Conservation (phyloP, 768 basidiomycete genomes). For the Xanthoconium purpureum region DNA sequence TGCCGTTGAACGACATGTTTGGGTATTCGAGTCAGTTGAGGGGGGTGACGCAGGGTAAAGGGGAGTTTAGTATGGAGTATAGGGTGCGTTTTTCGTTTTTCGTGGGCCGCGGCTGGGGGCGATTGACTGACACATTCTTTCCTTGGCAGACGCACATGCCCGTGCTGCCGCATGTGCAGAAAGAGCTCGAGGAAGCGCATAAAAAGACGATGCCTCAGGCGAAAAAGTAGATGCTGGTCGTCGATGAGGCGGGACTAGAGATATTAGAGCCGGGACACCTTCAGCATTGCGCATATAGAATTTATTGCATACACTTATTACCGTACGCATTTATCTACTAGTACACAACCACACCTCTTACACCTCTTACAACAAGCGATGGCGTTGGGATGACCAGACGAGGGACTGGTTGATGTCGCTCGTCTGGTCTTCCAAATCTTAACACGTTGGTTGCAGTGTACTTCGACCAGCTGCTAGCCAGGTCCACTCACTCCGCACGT, state of each 20-base stretch:
- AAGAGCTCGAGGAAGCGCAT: slow-evolving; percentile 84
- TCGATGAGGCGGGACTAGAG: not conserved
- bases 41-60: slow-evolving; percentile 96
- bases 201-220: slow-evolving; percentile 68
- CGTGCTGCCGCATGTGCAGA: slow-evolving; percentile 82
- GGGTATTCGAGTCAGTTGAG: slow-evolving; percentile 92
- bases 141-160: slow-evolving; percentile 66
- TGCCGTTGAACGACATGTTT: slow-evolving; percentile 97
- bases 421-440: too few species aligned
- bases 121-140: not conserved
- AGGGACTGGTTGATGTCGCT: too few species aligned
- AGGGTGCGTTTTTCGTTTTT: slow-evolving; percentile 46
- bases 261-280: not conserved
- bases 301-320: slow-evolving; percentile 15
- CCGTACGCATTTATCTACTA: slow-evolving; percentile 11
- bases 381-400: not conserved
- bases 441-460: too few species aligned
- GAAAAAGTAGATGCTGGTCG: slow-evolving; percentile 59
- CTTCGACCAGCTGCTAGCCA: too few species aligned
- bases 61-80: slow-evolving; percentile 79
- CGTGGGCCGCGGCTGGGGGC: not conserved
- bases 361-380: not conserved
- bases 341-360: slow-evolving; percentile 1
- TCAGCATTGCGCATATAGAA: slow-evolving; percentile 18
- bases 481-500: too few species aligned